Base-by-base conservation (phyloP, 768 basidiomycete genomes). In the Hypholoma sublateritium region DNA sequence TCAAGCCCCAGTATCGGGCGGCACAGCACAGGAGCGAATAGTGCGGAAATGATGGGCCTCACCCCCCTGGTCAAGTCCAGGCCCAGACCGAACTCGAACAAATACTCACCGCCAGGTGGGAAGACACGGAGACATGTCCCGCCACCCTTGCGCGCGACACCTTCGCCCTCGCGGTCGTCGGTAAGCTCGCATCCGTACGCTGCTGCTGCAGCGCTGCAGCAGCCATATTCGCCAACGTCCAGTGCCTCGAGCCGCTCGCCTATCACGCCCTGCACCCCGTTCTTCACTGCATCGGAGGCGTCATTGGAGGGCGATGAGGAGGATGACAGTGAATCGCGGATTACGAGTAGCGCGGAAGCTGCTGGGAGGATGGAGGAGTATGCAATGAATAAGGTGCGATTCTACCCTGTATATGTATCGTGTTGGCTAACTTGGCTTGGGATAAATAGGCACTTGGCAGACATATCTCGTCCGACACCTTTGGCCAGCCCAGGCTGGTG, bases 231-330 rank as follows among this genome's bases (percentile, higher is more conserved):
- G 7, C 54, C 60, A 0, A 45, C 49, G 11, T 58, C 56, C 17
- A 61, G 53, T 39, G 34, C 44, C 4, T 53, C 41, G 49, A 61
- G 56, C 39, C 47, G 53, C 19, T 42, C 56, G 19, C 60, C 60
- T 13, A 39, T 58, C 19, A 61, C 60, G 32, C 60, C 60, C 16
- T 43, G 28, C 12, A 58, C 60, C 35, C 60, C 60, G 4, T 58
- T 61, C 22, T 61, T 59, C 21, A 59, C 50, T 32, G 53, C 50
- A 8, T 52, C 57, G 3, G 50, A 59, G 42, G 47, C 59, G 50
- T 39, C 50, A 28, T 24, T 46, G 17, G 56, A 53, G 55, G 53
- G 42, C 16, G 46, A 35, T 22, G 50, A 25, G 25, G 43, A 36
- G 44, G 51, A 35, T 41, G 55, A 45, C 32, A 39, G 25, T 22